phyloP scores from a whole-genome alignment of 768 basidiomycete species.

The Suillus subalutaceus region DNA sequence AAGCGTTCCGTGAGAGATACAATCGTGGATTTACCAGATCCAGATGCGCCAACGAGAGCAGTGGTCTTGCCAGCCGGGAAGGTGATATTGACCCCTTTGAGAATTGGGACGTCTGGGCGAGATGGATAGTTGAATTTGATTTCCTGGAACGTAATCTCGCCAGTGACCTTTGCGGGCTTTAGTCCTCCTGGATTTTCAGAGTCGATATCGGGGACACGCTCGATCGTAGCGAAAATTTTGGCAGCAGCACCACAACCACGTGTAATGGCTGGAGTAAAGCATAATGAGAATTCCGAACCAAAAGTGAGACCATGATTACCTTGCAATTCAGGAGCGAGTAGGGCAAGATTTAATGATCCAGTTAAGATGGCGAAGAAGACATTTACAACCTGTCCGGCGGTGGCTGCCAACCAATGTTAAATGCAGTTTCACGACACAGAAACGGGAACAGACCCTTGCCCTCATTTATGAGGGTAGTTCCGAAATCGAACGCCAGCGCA shows the following conservation, averaged over 20 bases:
- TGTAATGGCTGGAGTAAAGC: slow-evolving; percentile 38
- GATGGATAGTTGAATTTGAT: slow-evolving; percentile 60
- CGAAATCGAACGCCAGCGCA: slow-evolving; percentile 47
- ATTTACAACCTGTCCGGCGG: slow-evolving; percentile 53
- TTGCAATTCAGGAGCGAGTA: slow-evolving; percentile 55
- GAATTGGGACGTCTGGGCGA: slow-evolving; percentile 48
- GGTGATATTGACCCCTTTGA: slow-evolving; percentile 43
- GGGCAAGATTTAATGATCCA: slow-evolving; percentile 56
- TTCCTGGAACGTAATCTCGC: slow-evolving; percentile 49
- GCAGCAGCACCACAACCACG: slow-evolving; percentile 55
- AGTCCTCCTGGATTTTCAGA: slow-evolving; percentile 44
- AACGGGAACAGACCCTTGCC: slow-evolving; percentile 24
- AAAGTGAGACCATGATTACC: slow-evolving; percentile 21
- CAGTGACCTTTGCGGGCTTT: slow-evolving; percentile 45
- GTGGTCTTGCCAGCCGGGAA: slow-evolving; percentile 47
- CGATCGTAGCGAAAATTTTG: slow-evolving; percentile 59
- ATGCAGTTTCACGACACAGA: slow-evolving; percentile 6
- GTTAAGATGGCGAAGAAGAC: slow-evolving; percentile 54
- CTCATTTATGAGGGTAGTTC: slow-evolving; percentile 50
- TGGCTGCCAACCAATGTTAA: slow-evolving; percentile 20
- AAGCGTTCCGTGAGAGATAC: slow-evolving; percentile 53
- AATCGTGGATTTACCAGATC: slow-evolving; percentile 43
- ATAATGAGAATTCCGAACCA: neutral
- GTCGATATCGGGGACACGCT: slow-evolving; percentile 58
- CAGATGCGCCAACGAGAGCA: slow-evolving; percentile 44